Evolutionary conservation across 768 basidiomycete genomes (phyloP).

Genomic region (Termitomyces heimii): DNA sequence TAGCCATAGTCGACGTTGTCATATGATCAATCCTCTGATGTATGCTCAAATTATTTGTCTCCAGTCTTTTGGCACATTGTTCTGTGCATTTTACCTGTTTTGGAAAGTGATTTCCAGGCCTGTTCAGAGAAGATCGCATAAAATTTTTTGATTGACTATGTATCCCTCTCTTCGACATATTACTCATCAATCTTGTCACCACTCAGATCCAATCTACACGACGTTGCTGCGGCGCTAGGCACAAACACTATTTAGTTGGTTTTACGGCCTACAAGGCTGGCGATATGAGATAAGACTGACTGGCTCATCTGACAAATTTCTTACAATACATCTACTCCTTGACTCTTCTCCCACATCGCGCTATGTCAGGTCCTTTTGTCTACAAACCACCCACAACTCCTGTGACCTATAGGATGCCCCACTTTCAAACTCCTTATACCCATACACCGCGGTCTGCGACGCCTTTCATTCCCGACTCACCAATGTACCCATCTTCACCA

Average conservation of each 20-base stretch:
- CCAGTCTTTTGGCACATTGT: neutral
- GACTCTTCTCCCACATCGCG: neutral
- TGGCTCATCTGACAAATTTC: neutral
- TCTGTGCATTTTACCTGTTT: neutral
- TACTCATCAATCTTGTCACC: neutral
- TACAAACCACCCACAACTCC: slow-evolving; percentile 2
- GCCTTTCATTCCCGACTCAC: slow-evolving; percentile 10
- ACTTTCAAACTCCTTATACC: slow-evolving; percentile 6
- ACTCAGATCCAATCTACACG: neutral
- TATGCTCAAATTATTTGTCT: neutral
- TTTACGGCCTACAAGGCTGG: neutral
- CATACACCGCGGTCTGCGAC: neutral
- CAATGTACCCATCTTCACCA: slow-evolving; percentile 4
- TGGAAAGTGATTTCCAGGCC: neutral
- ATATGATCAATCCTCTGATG: neutral
- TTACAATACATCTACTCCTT: neutral
- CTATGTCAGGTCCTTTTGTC: slow-evolving; percentile 9
- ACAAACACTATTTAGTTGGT: neutral
- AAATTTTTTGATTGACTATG: neutral
- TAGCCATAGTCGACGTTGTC: neutral
- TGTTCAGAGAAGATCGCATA: neutral
- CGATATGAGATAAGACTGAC: neutral
- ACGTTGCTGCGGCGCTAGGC: neutral
- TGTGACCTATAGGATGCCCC: neutral
- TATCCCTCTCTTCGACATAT: neutral